Evolutionary conservation across 768 basidiomycete species (phyloP).

Genomic region (Dentipellis fragilis): DNA sequence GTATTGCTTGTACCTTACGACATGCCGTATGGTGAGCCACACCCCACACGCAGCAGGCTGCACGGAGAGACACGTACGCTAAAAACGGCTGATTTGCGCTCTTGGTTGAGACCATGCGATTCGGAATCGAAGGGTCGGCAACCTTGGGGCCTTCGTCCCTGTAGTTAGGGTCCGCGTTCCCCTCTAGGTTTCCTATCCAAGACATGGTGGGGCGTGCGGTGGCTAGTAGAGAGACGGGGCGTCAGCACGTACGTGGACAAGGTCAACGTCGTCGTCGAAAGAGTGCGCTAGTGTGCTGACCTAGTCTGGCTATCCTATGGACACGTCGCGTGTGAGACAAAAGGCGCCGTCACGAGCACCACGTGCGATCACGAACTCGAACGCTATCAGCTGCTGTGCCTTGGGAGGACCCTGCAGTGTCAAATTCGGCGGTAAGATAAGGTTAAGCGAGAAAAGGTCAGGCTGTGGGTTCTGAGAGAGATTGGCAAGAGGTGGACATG

Average conservation of each 20-base stretch:
- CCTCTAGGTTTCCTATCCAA: slow-evolving; percentile 45
- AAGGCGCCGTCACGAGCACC: neutral
- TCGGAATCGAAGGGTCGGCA: slow-evolving; percentile 51
- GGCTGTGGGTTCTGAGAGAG: too few relatives aligned
- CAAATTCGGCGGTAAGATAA: too few relatives aligned
- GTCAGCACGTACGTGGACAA: neutral
- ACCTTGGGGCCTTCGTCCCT: slow-evolving; percentile 38
- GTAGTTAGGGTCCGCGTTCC: slow-evolving; percentile 19
- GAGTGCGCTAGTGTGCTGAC: neutral
- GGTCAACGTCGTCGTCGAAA: too few relatives aligned
- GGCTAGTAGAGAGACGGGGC: neutral
- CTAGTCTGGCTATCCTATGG: neutral
- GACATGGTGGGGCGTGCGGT: slow-evolving; percentile 39
- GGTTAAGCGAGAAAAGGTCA: too few relatives aligned
- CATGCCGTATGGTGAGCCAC: neutral
- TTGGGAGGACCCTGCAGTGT: too few relatives aligned
- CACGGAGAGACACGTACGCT: slow-evolving; percentile 39
- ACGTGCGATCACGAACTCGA: too few relatives aligned
- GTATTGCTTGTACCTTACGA: slow-evolving; percentile 55
- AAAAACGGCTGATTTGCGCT: slow-evolving; percentile 80
- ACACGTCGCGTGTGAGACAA: slow-evolving; percentile 1
- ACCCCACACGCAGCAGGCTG: neutral
- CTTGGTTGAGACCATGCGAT: slow-evolving; percentile 71
- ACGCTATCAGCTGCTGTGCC: too few relatives aligned
- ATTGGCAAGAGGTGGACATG: too few relatives aligned